Evolutionary conservation across 306 rosid genomes (phyloP), one percentile per base, ranked within the genome.

Genomic region (Glycyrrhiza uralensis): DNA sequence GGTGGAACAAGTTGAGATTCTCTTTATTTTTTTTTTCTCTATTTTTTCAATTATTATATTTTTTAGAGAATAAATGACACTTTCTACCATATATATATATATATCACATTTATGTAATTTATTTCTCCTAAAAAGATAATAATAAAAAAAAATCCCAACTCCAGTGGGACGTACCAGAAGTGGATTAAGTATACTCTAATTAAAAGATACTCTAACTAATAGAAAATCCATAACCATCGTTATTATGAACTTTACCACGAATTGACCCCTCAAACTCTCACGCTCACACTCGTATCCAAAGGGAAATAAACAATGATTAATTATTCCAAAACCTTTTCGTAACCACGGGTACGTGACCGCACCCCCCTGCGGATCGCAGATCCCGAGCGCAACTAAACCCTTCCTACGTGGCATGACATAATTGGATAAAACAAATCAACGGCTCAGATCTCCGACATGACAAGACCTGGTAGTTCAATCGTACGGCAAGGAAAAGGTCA

Each of bases 261-360:
- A 77, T 78, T 57, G 81, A 81, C 82, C 74, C 49, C 67, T 18
- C 38, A 47, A 15, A 36, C 23, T 4, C 44, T 64, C 51, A 2
- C 36, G 8, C 78, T 35, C 26, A 38, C 60, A 45, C 24, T 33
- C 51, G 1, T 42, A 75, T 77, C 70, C 68, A 45, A 81, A 83
- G 79, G 80, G 3, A 28, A 13, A 23, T 65, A 28, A 62, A 68
- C 78, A 80, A 82, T 80, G 68, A 84, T 84, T 84, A 76, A 77
- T 51, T 79, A 62, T 58, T 71, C 46, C 56, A 63, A 72, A 60
- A 44, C 74, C 82, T 77, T 69, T 66, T n/a, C 72, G 41, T 30
- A 81, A 22, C 56, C 50, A 50, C 62, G 63, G n/a, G 35, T 30
- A 24, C 65, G 72, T 51, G 72, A 72, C 56, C 57, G 30, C 69